A percentile compares a stretch with the other conserved stretches of the same genome.
Conservation (phyloP, 2,329 filamentous ascomycete genomes). For the Didymellaceae sp. region DNA sequence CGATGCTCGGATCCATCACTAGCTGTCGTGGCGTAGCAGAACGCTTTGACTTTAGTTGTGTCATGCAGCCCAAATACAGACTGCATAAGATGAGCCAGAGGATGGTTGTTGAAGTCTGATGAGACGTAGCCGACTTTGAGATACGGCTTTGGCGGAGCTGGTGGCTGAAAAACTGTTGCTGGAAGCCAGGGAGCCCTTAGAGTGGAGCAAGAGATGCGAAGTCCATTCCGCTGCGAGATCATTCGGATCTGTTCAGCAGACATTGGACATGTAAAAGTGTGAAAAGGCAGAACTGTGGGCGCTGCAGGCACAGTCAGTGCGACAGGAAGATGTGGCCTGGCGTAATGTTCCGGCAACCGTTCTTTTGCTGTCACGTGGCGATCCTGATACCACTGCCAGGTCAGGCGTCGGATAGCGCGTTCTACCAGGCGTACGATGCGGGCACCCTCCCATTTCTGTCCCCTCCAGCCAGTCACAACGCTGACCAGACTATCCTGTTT, state of each 20-base stretch:
- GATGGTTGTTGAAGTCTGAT: slow-evolving; percentile 99
- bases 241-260: slow-evolving; percentile 89
- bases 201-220: slow-evolving; percentile 91
- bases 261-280: slow-evolving; percentile 95
- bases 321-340: slow-evolving; percentile 74
- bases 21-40: slow-evolving; percentile 93
- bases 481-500: slow-evolving; percentile 47
- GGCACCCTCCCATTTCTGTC: slow-evolving; percentile 85
- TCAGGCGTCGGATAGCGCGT: slow-evolving; percentile 76
- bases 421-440: slow-evolving; percentile 83
- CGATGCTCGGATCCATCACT: slow-evolving; percentile 90
- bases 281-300: slow-evolving; percentile 93
- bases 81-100: slow-evolving; percentile 96
- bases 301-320: slow-evolving; percentile 81
- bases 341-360: slow-evolving; percentile 66
- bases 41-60: slow-evolving; percentile 74
- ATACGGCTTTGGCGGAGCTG: slow-evolving; percentile 77
- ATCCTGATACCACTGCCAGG: slow-evolving; percentile 89
- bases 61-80: slow-evolving; percentile 96
- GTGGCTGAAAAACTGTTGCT: slow-evolving; percentile 79
- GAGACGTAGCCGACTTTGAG: slow-evolving; percentile 96
- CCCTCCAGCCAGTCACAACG: slow-evolving; percentile 64
- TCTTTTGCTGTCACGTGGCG: slow-evolving; percentile 68
- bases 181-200: slow-evolving; percentile 88
- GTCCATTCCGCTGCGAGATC: slow-evolving; percentile 93